phyloP scores from a whole-genome alignment of 768 basidiomycete species.

The Pleurotus djamor region DNA sequence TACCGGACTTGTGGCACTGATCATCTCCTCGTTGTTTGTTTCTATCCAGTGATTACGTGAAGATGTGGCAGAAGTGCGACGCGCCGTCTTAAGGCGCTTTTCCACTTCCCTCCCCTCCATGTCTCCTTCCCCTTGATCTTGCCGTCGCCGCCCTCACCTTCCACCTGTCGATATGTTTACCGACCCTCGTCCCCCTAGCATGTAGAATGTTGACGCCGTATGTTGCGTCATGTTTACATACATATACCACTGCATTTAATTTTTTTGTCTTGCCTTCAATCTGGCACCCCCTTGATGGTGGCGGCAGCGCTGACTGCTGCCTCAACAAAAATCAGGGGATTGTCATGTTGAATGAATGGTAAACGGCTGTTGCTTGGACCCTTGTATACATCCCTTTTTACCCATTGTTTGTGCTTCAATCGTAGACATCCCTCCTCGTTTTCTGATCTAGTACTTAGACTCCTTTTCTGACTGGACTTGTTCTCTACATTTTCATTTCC shows the following conservation, averaged over 20 bases:
- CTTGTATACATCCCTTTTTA: too few relatives aligned
- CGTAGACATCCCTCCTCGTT: too few relatives aligned
- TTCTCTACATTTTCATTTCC: too few relatives aligned
- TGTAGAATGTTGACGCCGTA: not conserved
- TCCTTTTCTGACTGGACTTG: too few relatives aligned
- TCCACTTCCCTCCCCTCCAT: not conserved
- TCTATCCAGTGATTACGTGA: slow-evolving; percentile 44
- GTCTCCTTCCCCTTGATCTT: not conserved
- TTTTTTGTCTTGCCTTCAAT: too few relatives aligned
- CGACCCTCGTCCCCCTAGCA: not conserved
- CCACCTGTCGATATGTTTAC: not conserved
- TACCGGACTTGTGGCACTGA: not conserved
- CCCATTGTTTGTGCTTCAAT: too few relatives aligned
- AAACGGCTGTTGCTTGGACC: too few relatives aligned
- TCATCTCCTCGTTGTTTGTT: not conserved
- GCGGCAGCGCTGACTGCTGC: too few relatives aligned
- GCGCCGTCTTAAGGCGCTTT: not conserved
- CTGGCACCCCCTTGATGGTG: not conserved
- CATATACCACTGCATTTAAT: not conserved
- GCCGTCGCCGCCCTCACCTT: not conserved
- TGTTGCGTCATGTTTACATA: not conserved
- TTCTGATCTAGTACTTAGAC: too few relatives aligned
- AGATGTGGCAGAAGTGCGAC: slow-evolving; percentile 55
- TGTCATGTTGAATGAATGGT: too few relatives aligned
- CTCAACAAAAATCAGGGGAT: too few relatives aligned